Evolutionary conservation across 768 basidiomycete genomes (phyloP), one percentile per base, ranked within the genome.

Genomic region (Gelatoporia subvermispora): DNA sequence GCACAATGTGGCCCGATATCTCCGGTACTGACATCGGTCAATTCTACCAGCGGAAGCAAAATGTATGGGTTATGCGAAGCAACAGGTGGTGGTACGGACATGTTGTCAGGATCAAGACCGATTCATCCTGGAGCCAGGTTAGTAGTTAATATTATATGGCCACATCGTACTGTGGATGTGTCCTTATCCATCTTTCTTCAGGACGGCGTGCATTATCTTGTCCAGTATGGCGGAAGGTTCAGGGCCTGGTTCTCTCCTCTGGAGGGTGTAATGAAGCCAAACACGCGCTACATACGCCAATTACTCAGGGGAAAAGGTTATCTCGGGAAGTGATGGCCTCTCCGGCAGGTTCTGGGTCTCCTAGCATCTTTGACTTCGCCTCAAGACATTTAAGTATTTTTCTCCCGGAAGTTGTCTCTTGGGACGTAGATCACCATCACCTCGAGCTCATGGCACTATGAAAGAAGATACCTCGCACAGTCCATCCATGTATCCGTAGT

Each of bases 261-360:
- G 45, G 53, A 63, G 34, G 65, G 65, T 23, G 60, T 54, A 42
- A 60, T 67, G 45, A 63, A 58, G 45, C 65, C 60, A 3, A 63
- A 66, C 35, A 64, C 64, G 17, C 48, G 52, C 16, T 48, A 47
- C 37, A 53, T 60, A 9, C 60, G 64, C 37, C 48, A 38, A 18
- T 49, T 62, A 34, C 28, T 31, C 7, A 31, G 13, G 13, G 28
- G 13, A 31, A 13, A 31, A 31, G 28, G 28, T 13, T 31, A 13
- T 5, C 13, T 31, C 7, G 5, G 28, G 13, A 13, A 13, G 7
- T 31, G 28, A 31, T 13, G 28, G 28, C 7, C n/a, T n/a, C n/a
- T n/a, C n/a, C n/a, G n/a, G n/a, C n/a, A n/a, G n/a, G n/a, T n/a
- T n/a, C n/a, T 31, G 13, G 13, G 13, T 31, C 5, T 31, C 28